Evolutionary conservation across 1,139 yeast species (phyloP).

Genomic region (Taiozyma sp.): DNA sequence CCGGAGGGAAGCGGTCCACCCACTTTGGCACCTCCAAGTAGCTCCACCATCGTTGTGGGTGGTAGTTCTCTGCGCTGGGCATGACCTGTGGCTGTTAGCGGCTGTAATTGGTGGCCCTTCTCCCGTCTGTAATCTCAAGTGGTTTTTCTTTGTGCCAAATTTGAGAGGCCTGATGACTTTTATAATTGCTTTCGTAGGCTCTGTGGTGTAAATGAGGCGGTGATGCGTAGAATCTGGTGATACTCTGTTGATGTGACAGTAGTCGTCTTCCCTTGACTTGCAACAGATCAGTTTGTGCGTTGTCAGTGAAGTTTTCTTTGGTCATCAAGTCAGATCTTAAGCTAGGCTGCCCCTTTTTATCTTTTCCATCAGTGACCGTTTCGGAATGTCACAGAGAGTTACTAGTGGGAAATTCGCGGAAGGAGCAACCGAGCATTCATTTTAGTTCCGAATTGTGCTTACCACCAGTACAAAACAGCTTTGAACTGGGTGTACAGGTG

Average conservation of each 20-base stretch:
- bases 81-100: not conserved
- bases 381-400: not conserved
- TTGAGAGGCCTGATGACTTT: not conserved
- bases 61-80: conserved; percentile 4
- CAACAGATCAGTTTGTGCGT: not conserved
- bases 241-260: not conserved
- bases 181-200: not conserved
- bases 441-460: not conserved
- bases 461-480: no score
- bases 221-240: not conserved
- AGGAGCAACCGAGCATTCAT: not conserved
- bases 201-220: not conserved
- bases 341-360: conserved; percentile 4
- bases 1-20: conserved; percentile 18
- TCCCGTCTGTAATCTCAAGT: not conserved
- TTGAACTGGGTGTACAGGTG: no score
- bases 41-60: conserved; percentile 13
- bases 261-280: not conserved
- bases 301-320: not conserved
- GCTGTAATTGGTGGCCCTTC: no score
- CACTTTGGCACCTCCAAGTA: conserved; percentile 17
- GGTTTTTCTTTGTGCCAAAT: not conserved
- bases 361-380: conserved; percentile 13
- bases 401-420: not conserved
- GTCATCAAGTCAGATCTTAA: not conserved